These are phyloP conservation scores for Gnaphalium uliginosum DNA, from an alignment of 129 eudicot genomes.

Conservation along the genomic window DNA sequence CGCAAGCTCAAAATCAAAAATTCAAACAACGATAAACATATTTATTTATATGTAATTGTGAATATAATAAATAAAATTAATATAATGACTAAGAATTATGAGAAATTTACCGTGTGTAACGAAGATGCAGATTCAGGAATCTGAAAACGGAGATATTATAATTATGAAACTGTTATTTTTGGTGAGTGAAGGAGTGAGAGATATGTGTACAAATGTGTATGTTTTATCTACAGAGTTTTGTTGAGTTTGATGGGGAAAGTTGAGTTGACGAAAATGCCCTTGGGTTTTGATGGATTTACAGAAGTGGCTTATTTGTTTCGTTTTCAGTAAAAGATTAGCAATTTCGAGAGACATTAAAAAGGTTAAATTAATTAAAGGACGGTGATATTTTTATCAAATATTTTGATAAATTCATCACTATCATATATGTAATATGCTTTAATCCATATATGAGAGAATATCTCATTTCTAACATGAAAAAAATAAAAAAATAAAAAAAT, in stretches of 20 bases:
- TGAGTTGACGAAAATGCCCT: constrained; percentile 25
- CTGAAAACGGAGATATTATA: constrained; percentile 9
- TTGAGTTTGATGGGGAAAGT: constrained; percentile 11
- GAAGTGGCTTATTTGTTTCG: constrained; percentile 21
- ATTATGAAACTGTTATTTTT: constrained; percentile 10
- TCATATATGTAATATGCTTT: no score
- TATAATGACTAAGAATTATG: neutral
- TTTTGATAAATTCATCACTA: no score
- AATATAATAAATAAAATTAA: no score
- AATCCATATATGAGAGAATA: no score
- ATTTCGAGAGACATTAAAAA: constrained; percentile 36
- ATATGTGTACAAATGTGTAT: neutral
- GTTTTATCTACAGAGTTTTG: constrained; percentile 28
- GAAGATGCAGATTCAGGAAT: constrained; percentile 3
- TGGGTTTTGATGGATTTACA: constrained; percentile 19
- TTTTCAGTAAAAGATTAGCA: constrained; percentile 23
- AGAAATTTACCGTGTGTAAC: neutral
- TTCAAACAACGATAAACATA: neutral
- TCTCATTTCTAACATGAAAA: no score
- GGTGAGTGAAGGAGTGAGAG: constrained; percentile 3
- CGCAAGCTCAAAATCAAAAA: constrained; percentile 10
- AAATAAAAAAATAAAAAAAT: no score
- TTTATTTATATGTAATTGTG: neutral
- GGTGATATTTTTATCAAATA: no score
- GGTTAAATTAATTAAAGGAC: constrained; percentile 23